A percentile compares a stretch with the other conserved stretches of the same genome.
phyloP scores from a whole-genome alignment of 192 early-diverging fungal species.

The Allomyces macrogynus region DNA sequence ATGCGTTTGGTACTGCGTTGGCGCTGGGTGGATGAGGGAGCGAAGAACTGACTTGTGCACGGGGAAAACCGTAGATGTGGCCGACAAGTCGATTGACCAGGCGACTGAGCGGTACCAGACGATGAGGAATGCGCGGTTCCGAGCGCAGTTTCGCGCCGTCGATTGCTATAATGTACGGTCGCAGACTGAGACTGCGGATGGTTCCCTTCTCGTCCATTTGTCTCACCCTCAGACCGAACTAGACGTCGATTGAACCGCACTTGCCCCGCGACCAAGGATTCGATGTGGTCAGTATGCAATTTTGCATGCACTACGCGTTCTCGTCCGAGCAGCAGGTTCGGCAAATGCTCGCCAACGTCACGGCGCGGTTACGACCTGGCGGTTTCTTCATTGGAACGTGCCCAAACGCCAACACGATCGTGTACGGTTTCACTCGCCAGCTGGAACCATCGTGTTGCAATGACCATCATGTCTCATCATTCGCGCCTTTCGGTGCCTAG shows the following conservation, averaged over 20 bases:
- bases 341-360: constrained; percentile 62
- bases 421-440: constrained; percentile 25
- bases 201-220: constrained; percentile 1
- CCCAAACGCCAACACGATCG: constrained; percentile 75
- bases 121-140: constrained; percentile 34
- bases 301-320: constrained; percentile 92
- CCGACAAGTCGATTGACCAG: constrained; percentile 63
- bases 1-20: constrained; percentile 44
- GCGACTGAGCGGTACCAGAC: constrained; percentile 43
- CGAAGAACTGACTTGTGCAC: not conserved
- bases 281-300: constrained; percentile 86
- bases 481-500: constrained; percentile 15
- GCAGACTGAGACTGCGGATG: not conserved
- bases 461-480: not conserved
- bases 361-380: constrained; percentile 38
- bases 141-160: constrained; percentile 55
- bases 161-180: constrained; percentile 66
- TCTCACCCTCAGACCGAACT: constrained; percentile 1
- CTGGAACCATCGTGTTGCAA: not conserved
- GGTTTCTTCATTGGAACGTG: constrained; percentile 83
- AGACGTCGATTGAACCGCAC: constrained; percentile 33
- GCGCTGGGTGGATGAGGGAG: not conserved
- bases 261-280: constrained; percentile 30
- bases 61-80: constrained; percentile 54
- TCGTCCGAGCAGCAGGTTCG: constrained; percentile 61